Base-by-base conservation (phyloP, 108 stramenopile genomes). In the Skeletonema menzelii region DNA sequence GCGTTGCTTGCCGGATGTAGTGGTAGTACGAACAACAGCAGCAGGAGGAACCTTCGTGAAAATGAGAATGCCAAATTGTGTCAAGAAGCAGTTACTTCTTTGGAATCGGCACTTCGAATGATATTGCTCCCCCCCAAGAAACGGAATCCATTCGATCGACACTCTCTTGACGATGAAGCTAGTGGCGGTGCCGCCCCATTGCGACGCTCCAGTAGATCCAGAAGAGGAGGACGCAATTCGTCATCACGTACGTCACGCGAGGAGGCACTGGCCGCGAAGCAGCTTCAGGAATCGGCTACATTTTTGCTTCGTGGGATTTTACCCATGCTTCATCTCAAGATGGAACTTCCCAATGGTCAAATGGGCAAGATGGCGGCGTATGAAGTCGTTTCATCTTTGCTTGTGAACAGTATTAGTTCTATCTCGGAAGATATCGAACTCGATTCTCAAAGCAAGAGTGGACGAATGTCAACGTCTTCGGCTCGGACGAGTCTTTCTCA, bases 331-430 rank as follows among this genome's bases (percentile, higher is more conserved):
- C 63, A 72, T 63, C 46, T 91, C 20, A 79, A 86, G 42, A 67
- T 87, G 32, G 86, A 87, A 30, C 47, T 87, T 13, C 88, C 90
- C 7, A 92, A 89, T 65, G 91, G 91, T 24, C 81, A 88, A 59
- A 60, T 58, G 35, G 94, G 94, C 5, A 91, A 90, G 69, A n/a
- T 86, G 20, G 82, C 84, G 12, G 91, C 90, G 7, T 70, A 83
- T 47, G 49, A 68, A 22, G 76, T 64, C 5, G 88, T 82, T 3
- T 66, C 83, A 12, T 24, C 72, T n/a, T 27, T 77, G 10, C 55
- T 93, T 30, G 67, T 76, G 32, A 49, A 59, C 5, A 65, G 89
- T 19, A 77, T 93, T 47, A 35, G 75, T 34, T 37, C 65, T 7
- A 20, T 71, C 3, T 79, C 59, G n/a, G 47, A 71, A 2, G 67